Base-by-base conservation (phyloP, 2,329 filamentous ascomycete genomes). In the Orbilia blumenaviensis region DNA sequence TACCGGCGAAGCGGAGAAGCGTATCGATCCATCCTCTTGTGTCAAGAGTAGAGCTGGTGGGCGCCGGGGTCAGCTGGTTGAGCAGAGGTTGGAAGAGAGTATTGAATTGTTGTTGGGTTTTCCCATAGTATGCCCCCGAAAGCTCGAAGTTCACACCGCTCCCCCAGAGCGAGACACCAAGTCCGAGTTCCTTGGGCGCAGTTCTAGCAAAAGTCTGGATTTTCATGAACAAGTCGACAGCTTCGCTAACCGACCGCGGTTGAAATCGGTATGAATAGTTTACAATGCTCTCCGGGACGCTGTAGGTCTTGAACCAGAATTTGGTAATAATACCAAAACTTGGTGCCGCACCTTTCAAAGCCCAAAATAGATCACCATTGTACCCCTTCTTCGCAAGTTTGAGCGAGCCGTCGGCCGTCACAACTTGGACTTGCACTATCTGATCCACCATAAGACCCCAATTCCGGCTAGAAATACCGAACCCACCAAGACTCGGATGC, bases 361-460 rank as follows among this genome's bases (percentile, higher is more conserved):
- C 84, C 83, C 84, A 85, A 80, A 84, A 85, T 7, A 85, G 81
- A 29, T 85, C 84, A 0, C 77, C 29, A 77, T 85, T 83, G 68
- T 83, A 81, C 1, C 78, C 80, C 9, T 79, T 77, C 16, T 82
- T 78, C 1, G 73, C 79, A 6, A 44, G 74, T 9, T 67, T 68
- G 5, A 71, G 10, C 2, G 60, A 60, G 16, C 79, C 78, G 38
- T 79, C 73, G 2, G 79, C 78, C 23, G 86, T 81, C 0, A 88
- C 84, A 0, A 87, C 85, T 29, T 85, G 83, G 1, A 86, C 81
- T n/a, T 81, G 84, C 8, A 84, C 79, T 18, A 88, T 83, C 23
- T 84, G 84, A 72, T 88, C 87, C 50, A 88, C 81, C 1, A 86
- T 83, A 1, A 86, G 81, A 16, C 87, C 87, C 84, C 85, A 87